These are phyloP conservation scores for Serendipita sp. DNA, from an alignment of 768 basidiomycete genomes.

Conservation along the genomic window DNA sequence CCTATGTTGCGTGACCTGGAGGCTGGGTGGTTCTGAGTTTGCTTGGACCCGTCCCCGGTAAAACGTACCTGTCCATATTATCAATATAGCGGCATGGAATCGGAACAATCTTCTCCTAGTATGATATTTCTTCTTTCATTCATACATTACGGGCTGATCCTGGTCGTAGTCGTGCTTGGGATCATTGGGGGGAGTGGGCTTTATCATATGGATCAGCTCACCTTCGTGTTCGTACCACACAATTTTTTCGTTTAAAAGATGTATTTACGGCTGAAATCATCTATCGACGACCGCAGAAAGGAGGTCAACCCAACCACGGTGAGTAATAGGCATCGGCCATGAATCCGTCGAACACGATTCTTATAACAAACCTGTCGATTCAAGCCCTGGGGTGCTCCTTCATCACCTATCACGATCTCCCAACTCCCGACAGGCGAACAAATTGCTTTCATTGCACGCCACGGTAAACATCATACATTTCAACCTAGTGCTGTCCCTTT, in stretches of 20 bases:
- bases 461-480: constrained; percentile 68
- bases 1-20: no score
- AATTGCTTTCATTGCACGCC: constrained; percentile 83
- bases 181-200: constrained; percentile 87
- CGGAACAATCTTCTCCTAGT: background rate
- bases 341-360: background rate
- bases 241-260: background rate
- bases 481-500: constrained; percentile 65
- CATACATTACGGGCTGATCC: background rate
- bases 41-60: no score
- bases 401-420: constrained; percentile 82
- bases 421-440: constrained; percentile 63
- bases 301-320: constrained; percentile 71
- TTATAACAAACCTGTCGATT: background rate
- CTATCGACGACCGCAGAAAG: constrained; percentile 27
- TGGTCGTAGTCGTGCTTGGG: constrained; percentile 50
- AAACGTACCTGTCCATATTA: no score
- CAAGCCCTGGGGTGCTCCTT: constrained; percentile 87
- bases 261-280: background rate
- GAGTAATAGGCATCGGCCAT: constrained; percentile 14
- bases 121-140: background rate
- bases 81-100: background rate
- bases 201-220: constrained; percentile 85
- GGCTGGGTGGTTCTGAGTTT: no score
- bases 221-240: constrained; percentile 51